Base-by-base conservation (phyloP, 345 rosid species). In the Linum lewisii region DNA sequence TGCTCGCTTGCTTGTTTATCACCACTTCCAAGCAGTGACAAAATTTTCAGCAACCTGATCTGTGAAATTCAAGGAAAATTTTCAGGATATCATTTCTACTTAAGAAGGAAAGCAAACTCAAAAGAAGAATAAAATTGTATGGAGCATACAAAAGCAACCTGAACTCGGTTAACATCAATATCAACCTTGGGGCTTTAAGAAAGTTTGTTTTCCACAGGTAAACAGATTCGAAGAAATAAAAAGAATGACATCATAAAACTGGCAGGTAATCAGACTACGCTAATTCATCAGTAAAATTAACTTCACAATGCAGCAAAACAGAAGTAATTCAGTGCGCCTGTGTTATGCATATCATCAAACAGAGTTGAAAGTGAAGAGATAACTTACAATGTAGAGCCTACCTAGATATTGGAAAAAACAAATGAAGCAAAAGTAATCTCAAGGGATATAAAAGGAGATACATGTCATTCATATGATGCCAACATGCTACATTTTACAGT, bases 1-100 rank as follows among this genome's bases (percentile, higher is more conserved):
- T 69, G 85, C 73, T 85, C 99, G 69, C 99, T 89, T 0, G 97
- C 95, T 71, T 75, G 88, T 83, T 85, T 93, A 75, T 93, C 99
- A 67, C 99, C 95, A 76, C 87, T 85, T 71, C 99, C 97, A 64
- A 93, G 74, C 79, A 93, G 69, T 6, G 95, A 89, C 75, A 93
- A 69, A 73, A 93, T 87, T 80, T 93, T 93, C 70, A 93, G 73
- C 82, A 93, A 79, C 67, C 80, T 87, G 75, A 93, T 90, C 97
- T 89, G 94, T 78, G 67, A 26, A 59, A 54, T 65, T 25, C 51
- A 53, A 63, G 47, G 18, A 11, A 11, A 42, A 42, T 42, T 11
- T 3, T 6, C 15, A 3, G 18, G 47, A 0, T 11, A 42, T 42
- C 3, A 42, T 6, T 42, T 1, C 4, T 16, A 42, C 18, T 4